Evolutionary conservation across 768 basidiomycete genomes (phyloP).

Genomic region (Cyathus striatus): DNA sequence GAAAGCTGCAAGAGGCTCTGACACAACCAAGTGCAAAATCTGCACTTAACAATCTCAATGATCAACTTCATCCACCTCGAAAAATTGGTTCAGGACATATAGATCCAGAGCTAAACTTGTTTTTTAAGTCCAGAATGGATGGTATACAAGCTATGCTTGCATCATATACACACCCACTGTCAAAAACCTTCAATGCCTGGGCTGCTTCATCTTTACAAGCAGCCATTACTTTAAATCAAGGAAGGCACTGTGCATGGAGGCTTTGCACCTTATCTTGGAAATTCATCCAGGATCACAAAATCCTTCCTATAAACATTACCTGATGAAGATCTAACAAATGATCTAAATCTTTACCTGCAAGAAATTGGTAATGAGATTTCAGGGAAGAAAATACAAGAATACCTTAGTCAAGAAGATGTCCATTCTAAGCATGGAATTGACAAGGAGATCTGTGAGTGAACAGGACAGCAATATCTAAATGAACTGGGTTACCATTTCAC

Average conservation of each 20-base stretch:
- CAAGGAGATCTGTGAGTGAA: slow-evolving; percentile 13
- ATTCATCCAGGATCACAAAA: slow-evolving; percentile 11
- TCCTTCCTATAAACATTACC: slow-evolving; percentile 20
- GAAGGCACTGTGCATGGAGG: slow-evolving; percentile 11
- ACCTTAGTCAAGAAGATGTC: slow-evolving; percentile 8
- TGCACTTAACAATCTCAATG: slow-evolving; percentile 1
- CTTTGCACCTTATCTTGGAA: slow-evolving; percentile 10
- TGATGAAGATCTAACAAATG: slow-evolving; percentile 19
- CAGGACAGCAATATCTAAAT: slow-evolving; percentile 15
- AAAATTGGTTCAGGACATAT: slow-evolving; percentile 9
- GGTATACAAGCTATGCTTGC: slow-evolving; percentile 13
- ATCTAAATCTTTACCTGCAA: slow-evolving; percentile 19
- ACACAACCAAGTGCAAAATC: not conserved
- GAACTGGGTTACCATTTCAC: slow-evolving; percentile 12
- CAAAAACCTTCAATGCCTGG: slow-evolving; percentile 14
- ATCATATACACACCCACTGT: slow-evolving; percentile 9
- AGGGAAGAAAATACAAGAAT: slow-evolving; percentile 16
- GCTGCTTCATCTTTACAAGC: slow-evolving; percentile 13
- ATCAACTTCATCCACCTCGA: not conserved
- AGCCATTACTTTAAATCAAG: slow-evolving; percentile 11
- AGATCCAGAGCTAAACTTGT: slow-evolving; percentile 8
- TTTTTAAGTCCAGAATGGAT: slow-evolving; percentile 10
- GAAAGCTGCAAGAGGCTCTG: too few species aligned
- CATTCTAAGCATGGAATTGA: slow-evolving; percentile 8
- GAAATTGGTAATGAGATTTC: slow-evolving; percentile 17